Conservation (phyloP, 2,329 filamentous ascomycete species). For the Gaeumannomyces tritici region DNA sequence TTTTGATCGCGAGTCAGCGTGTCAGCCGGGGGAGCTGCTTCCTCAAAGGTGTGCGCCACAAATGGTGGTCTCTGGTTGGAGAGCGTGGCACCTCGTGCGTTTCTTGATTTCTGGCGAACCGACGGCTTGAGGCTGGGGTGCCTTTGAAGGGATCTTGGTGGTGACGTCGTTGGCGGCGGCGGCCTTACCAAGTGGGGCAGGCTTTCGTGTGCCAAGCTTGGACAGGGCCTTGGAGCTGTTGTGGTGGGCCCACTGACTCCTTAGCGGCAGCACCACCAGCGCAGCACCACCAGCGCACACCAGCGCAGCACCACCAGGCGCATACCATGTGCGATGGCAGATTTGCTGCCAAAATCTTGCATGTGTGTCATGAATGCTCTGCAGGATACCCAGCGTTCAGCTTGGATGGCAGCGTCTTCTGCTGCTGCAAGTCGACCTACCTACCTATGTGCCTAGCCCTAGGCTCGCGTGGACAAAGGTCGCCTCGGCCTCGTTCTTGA, state of each 20-base stretch:
- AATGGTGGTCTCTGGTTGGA: background rate
- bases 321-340: too few species aligned
- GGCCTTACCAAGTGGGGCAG: background rate
- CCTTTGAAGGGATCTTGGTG: background rate
- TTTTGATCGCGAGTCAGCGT: background rate
- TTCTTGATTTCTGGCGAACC: background rate
- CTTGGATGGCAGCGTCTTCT: background rate
- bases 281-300: too few species aligned
- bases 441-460: background rate
- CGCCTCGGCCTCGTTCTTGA: background rate
- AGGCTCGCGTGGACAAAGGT: background rate
- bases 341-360: too few species aligned
- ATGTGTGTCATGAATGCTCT: too few species aligned
- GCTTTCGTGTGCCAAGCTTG: background rate
- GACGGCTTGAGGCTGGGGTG: background rate
- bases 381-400: background rate
- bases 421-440: background rate
- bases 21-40: background rate
- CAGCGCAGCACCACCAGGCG: too few species aligned
- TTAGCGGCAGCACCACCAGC: too few species aligned
- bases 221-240: background rate
- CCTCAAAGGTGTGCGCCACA: background rate
- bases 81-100: too few species aligned
- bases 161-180: background rate
- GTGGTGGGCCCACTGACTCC: too few species aligned